Evolutionary conservation across 768 basidiomycete species (phyloP).

Genomic region (Pilatotrama ljubarskyi): DNA sequence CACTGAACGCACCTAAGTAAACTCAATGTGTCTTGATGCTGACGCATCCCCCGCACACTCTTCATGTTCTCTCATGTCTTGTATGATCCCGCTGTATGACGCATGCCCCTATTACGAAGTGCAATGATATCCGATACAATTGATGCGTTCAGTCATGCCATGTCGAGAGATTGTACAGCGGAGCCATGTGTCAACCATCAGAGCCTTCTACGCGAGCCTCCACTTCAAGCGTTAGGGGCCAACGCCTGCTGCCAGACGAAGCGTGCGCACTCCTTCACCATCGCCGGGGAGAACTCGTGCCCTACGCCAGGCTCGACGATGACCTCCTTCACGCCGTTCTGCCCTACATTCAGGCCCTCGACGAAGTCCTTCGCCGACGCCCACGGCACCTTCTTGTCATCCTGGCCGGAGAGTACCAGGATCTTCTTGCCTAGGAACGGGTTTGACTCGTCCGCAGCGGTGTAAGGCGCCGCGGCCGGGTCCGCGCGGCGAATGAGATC

Average conservation of each 20-base stretch:
- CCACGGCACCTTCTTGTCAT: constrained; percentile 71
- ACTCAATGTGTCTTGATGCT: too few relatives aligned
- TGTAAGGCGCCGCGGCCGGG: constrained; percentile 46
- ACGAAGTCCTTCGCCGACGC: constrained; percentile 56
- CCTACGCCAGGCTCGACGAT: constrained; percentile 56
- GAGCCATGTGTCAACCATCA: background rate
- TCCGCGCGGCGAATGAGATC: constrained; percentile 47
- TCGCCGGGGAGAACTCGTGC: constrained; percentile 61
- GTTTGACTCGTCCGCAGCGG: constrained; percentile 41
- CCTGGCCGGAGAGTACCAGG: constrained; percentile 66
- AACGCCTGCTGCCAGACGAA: constrained; percentile 31
- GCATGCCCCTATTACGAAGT: background rate
- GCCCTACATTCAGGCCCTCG: constrained; percentile 52
- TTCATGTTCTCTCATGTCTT: too few relatives aligned
- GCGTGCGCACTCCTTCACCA: constrained; percentile 52
- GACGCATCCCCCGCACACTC: too few relatives aligned
- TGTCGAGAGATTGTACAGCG: too few relatives aligned
- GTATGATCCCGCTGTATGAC: too few relatives aligned
- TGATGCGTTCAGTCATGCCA: background rate
- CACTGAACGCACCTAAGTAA: too few relatives aligned
- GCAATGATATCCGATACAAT: background rate
- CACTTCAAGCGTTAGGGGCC: background rate
- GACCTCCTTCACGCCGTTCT: constrained; percentile 54
- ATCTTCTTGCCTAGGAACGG: constrained; percentile 74
- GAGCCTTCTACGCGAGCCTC: too few relatives aligned